phyloP scores from a whole-genome alignment of 1,284 basidiomycete genomes.

The Apiotrichum sp. region DNA sequence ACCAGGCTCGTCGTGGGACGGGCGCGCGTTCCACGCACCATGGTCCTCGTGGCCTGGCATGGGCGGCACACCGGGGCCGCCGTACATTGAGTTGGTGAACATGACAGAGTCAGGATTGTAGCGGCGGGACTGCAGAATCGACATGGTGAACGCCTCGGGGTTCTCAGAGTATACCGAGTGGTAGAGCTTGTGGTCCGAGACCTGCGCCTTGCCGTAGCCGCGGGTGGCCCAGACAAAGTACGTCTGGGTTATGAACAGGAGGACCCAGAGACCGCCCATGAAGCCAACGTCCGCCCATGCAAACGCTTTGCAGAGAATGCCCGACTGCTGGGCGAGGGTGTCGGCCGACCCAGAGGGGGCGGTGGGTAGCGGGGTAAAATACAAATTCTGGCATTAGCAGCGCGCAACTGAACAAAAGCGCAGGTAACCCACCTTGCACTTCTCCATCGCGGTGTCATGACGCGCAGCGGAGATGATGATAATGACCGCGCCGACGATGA shows the following conservation, averaged over 20 bases:
- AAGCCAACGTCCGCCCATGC: conserved; percentile 86
- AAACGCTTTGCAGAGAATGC: conserved; percentile 74
- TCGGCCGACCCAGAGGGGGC: conserved; percentile 32
- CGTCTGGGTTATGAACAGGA: conserved; percentile 69
- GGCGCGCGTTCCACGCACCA: conserved; percentile 67
- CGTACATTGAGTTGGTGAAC: conserved; percentile 12
- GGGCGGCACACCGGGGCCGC: conserved; percentile 19
- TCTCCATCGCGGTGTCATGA: conserved; percentile 62
- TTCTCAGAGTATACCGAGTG: conserved; percentile 59
- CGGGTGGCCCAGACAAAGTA: conserved; percentile 54
- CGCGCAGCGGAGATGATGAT: conserved; percentile 67
- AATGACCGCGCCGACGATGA: conserved; percentile 72
- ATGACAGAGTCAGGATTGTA: conserved; percentile 53
- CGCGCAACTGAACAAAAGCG: too few relatives aligned
- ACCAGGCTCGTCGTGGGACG: conserved; percentile 50
- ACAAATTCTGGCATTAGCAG: too few relatives aligned
- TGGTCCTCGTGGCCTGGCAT: conserved; percentile 8
- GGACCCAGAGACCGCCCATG: conserved; percentile 76
- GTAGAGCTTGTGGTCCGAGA: conserved; percentile 71
- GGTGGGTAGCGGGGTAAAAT: conserved; percentile 27
- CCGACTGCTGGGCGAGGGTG: conserved; percentile 50
- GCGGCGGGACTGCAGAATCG: conserved; percentile 55
- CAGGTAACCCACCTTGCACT: conserved; percentile 53
- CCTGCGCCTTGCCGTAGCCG: conserved; percentile 67
- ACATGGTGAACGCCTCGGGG: conserved; percentile 55